Percentiles rank a stretch among this genome's conserved stretches.
These are phyloP conservation scores for Tylopilus rubrobrunneus DNA, from an alignment of 768 basidiomycete genomes.

Conservation along the genomic window DNA sequence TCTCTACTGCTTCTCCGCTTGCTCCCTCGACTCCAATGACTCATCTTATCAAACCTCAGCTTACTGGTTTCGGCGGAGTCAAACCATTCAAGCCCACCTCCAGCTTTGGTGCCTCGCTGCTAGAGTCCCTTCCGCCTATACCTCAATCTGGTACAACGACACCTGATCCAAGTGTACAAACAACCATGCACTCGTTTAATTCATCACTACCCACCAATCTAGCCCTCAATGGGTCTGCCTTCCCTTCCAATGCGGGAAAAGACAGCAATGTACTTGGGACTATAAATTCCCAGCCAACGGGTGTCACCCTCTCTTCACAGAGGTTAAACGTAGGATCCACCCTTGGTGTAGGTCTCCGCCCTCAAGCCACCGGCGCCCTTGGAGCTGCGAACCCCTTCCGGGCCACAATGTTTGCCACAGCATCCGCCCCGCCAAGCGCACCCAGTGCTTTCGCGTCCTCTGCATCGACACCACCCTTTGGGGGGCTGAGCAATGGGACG, in stretches of 20 bases:
- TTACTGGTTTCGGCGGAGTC: conserved; percentile 54
- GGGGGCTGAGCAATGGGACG: conserved; percentile 14
- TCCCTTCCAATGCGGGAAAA: conserved; percentile 7
- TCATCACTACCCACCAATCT: conserved; percentile 26
- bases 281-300: conserved; percentile 35
- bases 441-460: conserved; percentile 17
- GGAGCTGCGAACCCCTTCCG: conserved; percentile 62
- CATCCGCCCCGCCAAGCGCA: conserved; percentile 17
- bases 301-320: conserved; percentile 10
- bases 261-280: conserved; percentile 23
- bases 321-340: conserved; percentile 20
- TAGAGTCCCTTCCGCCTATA: conserved; percentile 73
- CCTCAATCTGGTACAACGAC: conserved; percentile 53
- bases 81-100: conserved; percentile 83
- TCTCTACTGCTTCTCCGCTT: conserved; percentile 33
- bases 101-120: conserved; percentile 70
- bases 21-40: conserved; percentile 33
- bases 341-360: conserved; percentile 48
- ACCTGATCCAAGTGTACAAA: conserved; percentile 31
- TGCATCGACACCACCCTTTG: conserved; percentile 25
- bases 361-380: conserved; percentile 55
- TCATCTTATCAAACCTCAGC: conserved; percentile 38
- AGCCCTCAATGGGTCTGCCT: conserved; percentile 9
- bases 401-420: conserved; percentile 51
- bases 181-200: conserved; percentile 10